Evolutionary conservation across 2,329 filamentous ascomycete species (phyloP), one percentile per base, ranked within the genome.

Genomic region (Dryadomyces quercivorus): DNA sequence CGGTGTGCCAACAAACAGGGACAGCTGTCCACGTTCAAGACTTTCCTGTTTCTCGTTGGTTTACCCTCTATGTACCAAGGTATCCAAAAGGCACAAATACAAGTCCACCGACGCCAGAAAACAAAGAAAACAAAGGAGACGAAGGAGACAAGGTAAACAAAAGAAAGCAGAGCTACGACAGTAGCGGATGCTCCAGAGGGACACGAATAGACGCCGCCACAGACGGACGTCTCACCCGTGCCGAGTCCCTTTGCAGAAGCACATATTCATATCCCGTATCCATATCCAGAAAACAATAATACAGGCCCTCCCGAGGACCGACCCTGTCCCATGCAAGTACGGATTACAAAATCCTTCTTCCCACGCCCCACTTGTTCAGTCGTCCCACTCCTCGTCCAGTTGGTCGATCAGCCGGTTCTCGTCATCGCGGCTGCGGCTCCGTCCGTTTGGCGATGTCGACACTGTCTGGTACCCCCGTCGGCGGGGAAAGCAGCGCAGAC

Each of bases 381-480:
- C 91, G 62, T 96, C 91, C 92, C 92, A 97, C 66, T 96, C 91
- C 68, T 97, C 92, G 64, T 97, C 93, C 57, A 96, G 75, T 69
- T 96, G 89, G 67, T 97, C 92, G 67, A 98, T 97, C 62, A 97
- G 71, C 59, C 90, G 75, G 68, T 97, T 96, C 70, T 97, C 93
- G 54, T 90, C 91, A 56, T 96, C 92, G 55, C 75, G 67, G 63
- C 73, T 73, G 61, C 75, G 66, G 57, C 71, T 69, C 55, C 72
- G 69, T 43, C 75, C 72, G 59, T 67, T 75, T 12, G 76, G 72
- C 50, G 76, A 79, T 15, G 74, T 69, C 42, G 77, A 77, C 22
- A 91, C 72, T 45, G 82, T 74, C 56, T 75, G 80, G 66, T 91
- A 91, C 10, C 86, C 85, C 54, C 83, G 70, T 58, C 80, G 75